Percentiles rank a stretch among this genome's conserved stretches.
These are phyloP conservation scores for Excoecaria cochinchinensis DNA, from an alignment of 345 rosid species.

Conservation along the genomic window DNA sequence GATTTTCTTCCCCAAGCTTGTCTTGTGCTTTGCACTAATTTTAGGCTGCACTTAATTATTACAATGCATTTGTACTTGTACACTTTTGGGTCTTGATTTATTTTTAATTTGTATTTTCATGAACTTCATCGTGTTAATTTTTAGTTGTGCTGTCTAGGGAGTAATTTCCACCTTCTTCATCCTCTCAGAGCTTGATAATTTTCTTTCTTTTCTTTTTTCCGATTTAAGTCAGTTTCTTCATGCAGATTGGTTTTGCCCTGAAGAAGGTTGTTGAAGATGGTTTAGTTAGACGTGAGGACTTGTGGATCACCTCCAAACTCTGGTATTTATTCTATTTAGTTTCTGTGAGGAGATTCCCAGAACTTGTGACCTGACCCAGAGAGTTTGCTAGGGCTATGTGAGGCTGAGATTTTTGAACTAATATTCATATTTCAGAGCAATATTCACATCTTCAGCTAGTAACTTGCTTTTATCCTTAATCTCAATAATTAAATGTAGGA, in stretches of 20 bases:
- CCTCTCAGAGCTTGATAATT: background rate
- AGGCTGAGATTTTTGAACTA: background rate
- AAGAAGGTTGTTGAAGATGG: slow-evolving; percentile 37
- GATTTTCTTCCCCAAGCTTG: background rate
- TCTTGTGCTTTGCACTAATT: too few species aligned
- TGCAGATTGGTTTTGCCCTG: slow-evolving; percentile 36
- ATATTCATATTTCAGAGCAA: background rate
- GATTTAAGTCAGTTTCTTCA: background rate
- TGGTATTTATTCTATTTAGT: slow-evolving; percentile 15
- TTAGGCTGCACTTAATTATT: too few species aligned
- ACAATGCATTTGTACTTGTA: background rate
- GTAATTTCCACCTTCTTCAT: background rate
- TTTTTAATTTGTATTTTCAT: background rate
- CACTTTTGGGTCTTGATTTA: background rate
- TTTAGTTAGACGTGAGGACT: slow-evolving; percentile 38
- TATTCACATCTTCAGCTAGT: background rate
- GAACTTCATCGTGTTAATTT: background rate
- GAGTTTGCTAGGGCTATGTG: background rate
- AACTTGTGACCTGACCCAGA: background rate
- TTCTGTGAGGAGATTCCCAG: background rate
- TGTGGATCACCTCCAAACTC: slow-evolving; percentile 46
- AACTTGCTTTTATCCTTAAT: background rate
- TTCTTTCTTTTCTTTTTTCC: background rate
- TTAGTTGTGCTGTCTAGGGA: background rate
- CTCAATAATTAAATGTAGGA: background rate